These are phyloP conservation scores for Phyllosticta paracitricarpa DNA, from an alignment of 2,329 filamentous ascomycete species.

Conservation along the genomic window DNA sequence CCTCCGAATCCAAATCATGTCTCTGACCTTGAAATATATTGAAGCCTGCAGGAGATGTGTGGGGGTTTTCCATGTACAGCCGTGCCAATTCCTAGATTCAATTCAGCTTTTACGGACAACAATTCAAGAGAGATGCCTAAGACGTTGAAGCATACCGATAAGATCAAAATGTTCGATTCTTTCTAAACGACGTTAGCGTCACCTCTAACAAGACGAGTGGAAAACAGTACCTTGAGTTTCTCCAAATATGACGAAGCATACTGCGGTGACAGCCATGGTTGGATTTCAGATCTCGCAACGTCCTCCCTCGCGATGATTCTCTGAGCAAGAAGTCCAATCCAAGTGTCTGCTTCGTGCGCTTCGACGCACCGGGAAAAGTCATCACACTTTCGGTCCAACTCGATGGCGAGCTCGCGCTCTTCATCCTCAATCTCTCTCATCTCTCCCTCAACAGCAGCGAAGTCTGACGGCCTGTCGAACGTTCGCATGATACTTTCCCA, in stretches of 20 bases:
- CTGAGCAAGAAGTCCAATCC: neutral
- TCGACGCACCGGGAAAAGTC: no score
- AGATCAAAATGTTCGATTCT: neutral
- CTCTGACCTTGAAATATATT: neutral
- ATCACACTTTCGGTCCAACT: no score
- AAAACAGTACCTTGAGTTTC: neutral
- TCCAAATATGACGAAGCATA: neutral
- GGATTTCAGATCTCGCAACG: neutral
- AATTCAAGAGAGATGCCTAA: neutral
- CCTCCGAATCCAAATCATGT: neutral
- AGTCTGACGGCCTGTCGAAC: no score
- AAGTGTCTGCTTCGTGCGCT: no score
- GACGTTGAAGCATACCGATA: neutral
- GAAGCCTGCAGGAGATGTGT: neutral
- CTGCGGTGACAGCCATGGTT: neutral
- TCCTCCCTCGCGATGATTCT: neutral
- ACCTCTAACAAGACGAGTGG: accelerated
- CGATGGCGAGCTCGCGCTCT: no score
- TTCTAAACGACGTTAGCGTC: neutral
- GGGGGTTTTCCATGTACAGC: neutral
- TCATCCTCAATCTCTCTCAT: no score
- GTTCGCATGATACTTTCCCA: no score
- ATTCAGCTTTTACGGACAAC: neutral
- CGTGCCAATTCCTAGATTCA: neutral
- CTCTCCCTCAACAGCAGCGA: no score